A percentile compares a stretch with the other conserved stretches of the same genome.
These are phyloP conservation scores for Boletus vermiculosoides DNA, from an alignment of 768 basidiomycete species.

Conservation along the genomic window DNA sequence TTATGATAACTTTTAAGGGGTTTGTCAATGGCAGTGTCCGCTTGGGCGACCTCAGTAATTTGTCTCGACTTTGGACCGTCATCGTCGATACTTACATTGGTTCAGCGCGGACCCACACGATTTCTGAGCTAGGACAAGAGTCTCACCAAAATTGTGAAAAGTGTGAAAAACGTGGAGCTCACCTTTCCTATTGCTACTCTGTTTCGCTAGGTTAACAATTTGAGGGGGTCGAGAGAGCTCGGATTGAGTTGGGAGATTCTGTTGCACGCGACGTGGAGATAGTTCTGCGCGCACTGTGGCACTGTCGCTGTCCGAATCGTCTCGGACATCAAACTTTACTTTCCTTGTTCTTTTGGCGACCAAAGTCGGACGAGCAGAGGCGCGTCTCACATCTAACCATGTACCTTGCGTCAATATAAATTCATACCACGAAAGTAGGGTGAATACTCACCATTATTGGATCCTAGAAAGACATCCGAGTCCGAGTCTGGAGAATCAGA, in stretches of 20 bases:
- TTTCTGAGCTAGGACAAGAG: constrained; percentile 7
- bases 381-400: constrained; percentile 5
- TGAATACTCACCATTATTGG: neutral
- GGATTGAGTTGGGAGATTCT: neutral
- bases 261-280: constrained; percentile 4
- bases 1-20: constrained; percentile 6
- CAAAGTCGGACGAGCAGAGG: neutral
- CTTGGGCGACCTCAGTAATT: constrained; percentile 11
- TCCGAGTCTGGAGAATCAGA: constrained; percentile 18
- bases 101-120: neutral
- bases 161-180: neutral
- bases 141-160: neutral
- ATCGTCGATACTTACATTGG: constrained; percentile 13
- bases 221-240: neutral
- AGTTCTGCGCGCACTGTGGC: constrained; percentile 11
- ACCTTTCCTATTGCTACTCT: constrained; percentile 8
- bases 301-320: constrained; percentile 15
- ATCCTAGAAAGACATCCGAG: neutral
- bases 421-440: neutral
- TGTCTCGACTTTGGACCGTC: neutral
- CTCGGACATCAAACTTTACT: constrained; percentile 16
- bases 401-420: neutral
- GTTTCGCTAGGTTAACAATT: neutral
- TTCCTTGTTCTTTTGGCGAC: constrained; percentile 5
- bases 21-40: constrained; percentile 1